Conservation (phyloP, 345 rosid species). For the Garcia nutans region DNA sequence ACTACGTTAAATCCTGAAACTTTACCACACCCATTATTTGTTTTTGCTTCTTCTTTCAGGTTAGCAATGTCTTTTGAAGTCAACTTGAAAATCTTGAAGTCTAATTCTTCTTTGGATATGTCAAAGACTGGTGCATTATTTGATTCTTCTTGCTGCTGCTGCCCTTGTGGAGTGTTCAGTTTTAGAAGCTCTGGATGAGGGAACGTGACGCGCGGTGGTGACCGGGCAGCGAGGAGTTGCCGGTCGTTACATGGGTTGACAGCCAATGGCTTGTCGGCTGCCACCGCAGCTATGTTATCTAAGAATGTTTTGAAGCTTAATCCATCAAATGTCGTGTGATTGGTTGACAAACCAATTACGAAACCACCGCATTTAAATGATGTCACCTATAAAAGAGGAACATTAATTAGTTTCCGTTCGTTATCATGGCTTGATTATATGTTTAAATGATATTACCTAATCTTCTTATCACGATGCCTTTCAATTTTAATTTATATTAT, state of each 20-base stretch:
- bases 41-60: constrained; percentile 60
- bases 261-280: constrained; percentile 49
- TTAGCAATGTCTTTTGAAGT: constrained; percentile 37
- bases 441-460: too few relatives aligned
- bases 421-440: too few relatives aligned
- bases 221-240: constrained; percentile 65
- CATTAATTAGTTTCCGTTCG: too few relatives aligned
- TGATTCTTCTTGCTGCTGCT: constrained; percentile 7
- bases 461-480: too few relatives aligned
- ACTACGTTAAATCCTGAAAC: constrained; percentile 60
- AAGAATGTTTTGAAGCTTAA: constrained; percentile 72
- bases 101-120: constrained; percentile 47
- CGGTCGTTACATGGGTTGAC: constrained; percentile 71
- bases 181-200: constrained; percentile 71
- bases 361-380: constrained; percentile 84
- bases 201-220: constrained; percentile 65
- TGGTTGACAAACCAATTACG: constrained; percentile 61
- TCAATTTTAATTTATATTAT: too few relatives aligned
- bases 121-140: constrained; percentile 44
- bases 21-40: background rate
- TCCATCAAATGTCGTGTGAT: constrained; percentile 69
- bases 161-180: constrained; percentile 27
- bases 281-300: constrained; percentile 62
- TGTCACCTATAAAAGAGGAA: constrained; percentile 46
- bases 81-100: constrained; percentile 67